These are phyloP conservation scores for Poterioochromonas sp. DNA, from an alignment of 352 stramenopile species.

Conservation along the genomic window DNA sequence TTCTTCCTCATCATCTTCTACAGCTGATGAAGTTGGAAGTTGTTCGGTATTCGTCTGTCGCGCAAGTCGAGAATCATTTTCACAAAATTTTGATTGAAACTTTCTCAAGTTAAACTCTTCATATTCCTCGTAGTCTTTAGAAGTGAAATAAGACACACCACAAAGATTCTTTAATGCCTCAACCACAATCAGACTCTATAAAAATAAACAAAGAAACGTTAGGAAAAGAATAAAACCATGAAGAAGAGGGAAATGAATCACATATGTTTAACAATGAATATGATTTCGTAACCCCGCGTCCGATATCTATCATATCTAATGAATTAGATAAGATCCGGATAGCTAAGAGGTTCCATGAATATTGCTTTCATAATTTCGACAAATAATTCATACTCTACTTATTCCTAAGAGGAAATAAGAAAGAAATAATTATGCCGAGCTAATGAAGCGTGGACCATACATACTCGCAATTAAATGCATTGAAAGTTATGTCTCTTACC, in stretches of 20 bases:
- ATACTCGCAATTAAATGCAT: constrained; percentile 1
- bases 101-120: constrained; percentile 14
- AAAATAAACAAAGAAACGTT: background rate
- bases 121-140: background rate
- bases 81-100: constrained; percentile 3
- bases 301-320: background rate
- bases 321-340: background rate
- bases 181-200: background rate
- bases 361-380: constrained; percentile 5
- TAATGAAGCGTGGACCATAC: background rate
- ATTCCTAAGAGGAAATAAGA: no score
- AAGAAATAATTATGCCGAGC: background rate
- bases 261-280: background rate
- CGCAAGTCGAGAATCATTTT: no score
- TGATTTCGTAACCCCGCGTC: background rate
- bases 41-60: no score
- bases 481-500: background rate
- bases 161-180: constrained; percentile 9
- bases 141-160: background rate
- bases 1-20: no score
- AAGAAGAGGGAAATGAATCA: background rate
- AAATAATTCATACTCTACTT: background rate
- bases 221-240: background rate
- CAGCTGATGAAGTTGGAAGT: no score
- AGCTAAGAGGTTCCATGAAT: background rate